Evolutionary conservation across 768 basidiomycete species (phyloP).

Genomic region (Tephrocybe rancida): DNA sequence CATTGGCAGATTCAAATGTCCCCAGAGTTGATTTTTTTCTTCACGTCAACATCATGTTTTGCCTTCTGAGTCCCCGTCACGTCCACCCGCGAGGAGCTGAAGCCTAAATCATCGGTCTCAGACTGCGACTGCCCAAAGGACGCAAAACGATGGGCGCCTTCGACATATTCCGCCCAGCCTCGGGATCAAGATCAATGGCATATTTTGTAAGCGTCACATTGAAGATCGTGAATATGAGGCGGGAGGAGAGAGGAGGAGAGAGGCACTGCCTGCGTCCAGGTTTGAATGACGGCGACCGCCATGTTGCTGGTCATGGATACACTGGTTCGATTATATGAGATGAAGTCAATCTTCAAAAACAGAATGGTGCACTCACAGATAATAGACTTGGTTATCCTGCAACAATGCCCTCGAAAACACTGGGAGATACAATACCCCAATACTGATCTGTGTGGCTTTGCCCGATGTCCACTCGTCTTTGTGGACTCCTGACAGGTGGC

Average conservation of each 20-base stretch:
- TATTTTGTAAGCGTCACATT: constrained; percentile 14
- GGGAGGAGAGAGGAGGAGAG: constrained; percentile 8
- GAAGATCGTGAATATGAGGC: constrained; percentile 10
- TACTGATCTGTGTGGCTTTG: constrained; percentile 8
- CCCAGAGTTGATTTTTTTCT: too few species aligned
- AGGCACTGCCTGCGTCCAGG: constrained; percentile 9
- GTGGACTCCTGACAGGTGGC: constrained; percentile 3
- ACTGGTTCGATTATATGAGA: background rate
- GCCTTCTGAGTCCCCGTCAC: too few species aligned
- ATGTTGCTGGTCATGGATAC: constrained; percentile 16
- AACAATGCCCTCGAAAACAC: constrained; percentile 26
- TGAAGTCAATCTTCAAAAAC: background rate
- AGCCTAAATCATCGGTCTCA: background rate
- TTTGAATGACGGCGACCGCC: background rate
- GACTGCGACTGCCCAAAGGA: background rate
- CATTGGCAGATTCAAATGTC: too few species aligned
- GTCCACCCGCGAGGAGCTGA: background rate
- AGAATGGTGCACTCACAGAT: constrained; percentile 25
- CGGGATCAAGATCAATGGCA: too few species aligned
- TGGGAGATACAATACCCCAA: constrained; percentile 19
- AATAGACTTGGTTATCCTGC: constrained; percentile 35
- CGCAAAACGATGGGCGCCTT: constrained; percentile 17
- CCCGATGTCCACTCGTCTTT: constrained; percentile 8
- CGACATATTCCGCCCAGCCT: too few species aligned
- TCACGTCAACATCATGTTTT: too few species aligned